phyloP scores from a whole-genome alignment of 2,329 filamentous ascomycete species.

The Xylariomycetidae sp. region DNA sequence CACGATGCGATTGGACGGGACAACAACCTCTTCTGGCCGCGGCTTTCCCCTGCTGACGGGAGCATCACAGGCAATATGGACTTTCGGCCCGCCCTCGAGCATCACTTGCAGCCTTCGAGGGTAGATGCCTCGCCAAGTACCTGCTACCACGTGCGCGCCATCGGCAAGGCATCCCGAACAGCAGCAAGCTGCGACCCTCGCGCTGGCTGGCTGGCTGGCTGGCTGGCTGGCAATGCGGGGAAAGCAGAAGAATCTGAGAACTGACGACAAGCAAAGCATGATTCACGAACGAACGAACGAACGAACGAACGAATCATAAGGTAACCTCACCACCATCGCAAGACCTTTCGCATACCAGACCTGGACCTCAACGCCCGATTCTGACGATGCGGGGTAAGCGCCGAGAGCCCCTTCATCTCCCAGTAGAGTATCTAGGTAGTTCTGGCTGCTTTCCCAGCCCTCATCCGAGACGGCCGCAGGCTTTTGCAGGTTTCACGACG shows the following conservation, averaged over 20 bases:
- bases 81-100: conserved; percentile 28
- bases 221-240: neutral
- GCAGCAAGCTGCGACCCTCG: conserved; percentile 13
- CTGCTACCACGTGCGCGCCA: conserved; percentile 9
- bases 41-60: conserved; percentile 4
- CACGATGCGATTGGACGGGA: conserved; percentile 19
- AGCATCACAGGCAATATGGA: conserved; percentile 26
- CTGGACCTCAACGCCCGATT: neutral
- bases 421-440: neutral
- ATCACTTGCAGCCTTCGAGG: conserved; percentile 5
- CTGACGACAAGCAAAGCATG: conserved; percentile 6
- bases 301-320: conserved; percentile 2
- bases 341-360: neutral
- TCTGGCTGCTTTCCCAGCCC: neutral
- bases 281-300: conserved; percentile 1
- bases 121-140: conserved; percentile 6
- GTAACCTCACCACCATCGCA: neutral
- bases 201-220: neutral
- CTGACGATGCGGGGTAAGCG: conserved; percentile 15
- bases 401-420: conserved; percentile 3
- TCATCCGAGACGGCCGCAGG: conserved; percentile 5
- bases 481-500: conserved; percentile 10
- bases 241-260: conserved; percentile 6
- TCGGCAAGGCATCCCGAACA: conserved; percentile 22
- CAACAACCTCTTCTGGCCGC: conserved; percentile 5